Evolutionary conservation across 2,329 filamentous ascomycete genomes (phyloP).

Genomic region (Nigrospora oryzae): DNA sequence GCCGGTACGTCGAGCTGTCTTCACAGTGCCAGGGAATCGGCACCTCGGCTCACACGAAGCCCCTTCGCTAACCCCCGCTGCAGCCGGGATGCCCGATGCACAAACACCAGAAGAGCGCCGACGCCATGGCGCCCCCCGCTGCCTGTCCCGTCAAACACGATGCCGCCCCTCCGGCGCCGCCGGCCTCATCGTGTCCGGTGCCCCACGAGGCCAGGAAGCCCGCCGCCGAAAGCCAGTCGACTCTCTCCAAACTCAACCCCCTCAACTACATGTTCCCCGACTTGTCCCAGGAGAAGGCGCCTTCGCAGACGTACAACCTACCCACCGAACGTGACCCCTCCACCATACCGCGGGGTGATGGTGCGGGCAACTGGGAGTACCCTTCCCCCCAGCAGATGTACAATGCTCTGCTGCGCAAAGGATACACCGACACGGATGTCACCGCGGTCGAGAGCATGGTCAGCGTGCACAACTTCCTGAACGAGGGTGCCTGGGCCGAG

Average conservation of each 20-base stretch:
- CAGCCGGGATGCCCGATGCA: slow-evolving; percentile 52
- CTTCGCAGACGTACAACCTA: slow-evolving; percentile 64
- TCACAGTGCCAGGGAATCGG: slow-evolving; percentile 2
- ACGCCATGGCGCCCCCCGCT: slow-evolving; percentile 30
- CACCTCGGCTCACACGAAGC: no score
- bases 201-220: slow-evolving; percentile 26
- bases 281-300: slow-evolving; percentile 70
- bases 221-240: slow-evolving; percentile 28
- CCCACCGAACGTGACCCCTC: slow-evolving; percentile 76
- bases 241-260: slow-evolving; percentile 51
- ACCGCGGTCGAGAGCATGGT: slow-evolving; percentile 97
- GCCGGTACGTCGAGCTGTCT: slow-evolving; percentile 25
- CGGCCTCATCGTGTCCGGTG: slow-evolving; percentile 35
- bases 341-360: slow-evolving; percentile 81
- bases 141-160: slow-evolving; percentile 22
- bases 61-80: slow-evolving; percentile 5
- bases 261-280: slow-evolving; percentile 95
- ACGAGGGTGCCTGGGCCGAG: slow-evolving; percentile 95
- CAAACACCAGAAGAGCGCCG: slow-evolving; percentile 35
- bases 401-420: slow-evolving; percentile 92
- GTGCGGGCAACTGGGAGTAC: slow-evolving; percentile 86
- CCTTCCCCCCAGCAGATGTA: slow-evolving; percentile 99
- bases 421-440: slow-evolving; percentile 87
- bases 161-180: slow-evolving; percentile 10
- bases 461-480: slow-evolving; percentile 93